These are phyloP conservation scores for Purpureocillium takamizusanense DNA, from an alignment of 2,329 filamentous ascomycete species.

Conservation along the genomic window DNA sequence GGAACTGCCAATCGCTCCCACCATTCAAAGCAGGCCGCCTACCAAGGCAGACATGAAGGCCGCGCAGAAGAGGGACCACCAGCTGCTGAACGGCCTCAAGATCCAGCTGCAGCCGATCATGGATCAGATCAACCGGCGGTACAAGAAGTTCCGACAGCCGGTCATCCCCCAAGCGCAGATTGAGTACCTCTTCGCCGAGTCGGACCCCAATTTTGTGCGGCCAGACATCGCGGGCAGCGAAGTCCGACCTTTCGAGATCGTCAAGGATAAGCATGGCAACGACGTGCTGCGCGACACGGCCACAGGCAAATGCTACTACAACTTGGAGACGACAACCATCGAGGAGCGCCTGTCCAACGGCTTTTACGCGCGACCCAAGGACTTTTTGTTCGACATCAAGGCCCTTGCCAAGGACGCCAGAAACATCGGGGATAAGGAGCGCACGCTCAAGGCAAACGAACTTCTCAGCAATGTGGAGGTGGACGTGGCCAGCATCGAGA, in stretches of 20 bases:
- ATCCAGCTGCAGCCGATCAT: conserved; percentile 87
- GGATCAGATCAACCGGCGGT: conserved; percentile 89
- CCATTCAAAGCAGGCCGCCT: conserved; percentile 55
- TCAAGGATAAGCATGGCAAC: conserved; percentile 69
- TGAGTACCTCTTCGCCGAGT: conserved; percentile 75
- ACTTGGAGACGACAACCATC: conserved; percentile 84
- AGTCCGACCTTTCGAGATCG: conserved; percentile 68
- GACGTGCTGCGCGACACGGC: conserved; percentile 66
- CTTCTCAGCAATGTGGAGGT: conserved; percentile 90
- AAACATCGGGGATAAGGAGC: conserved; percentile 71
- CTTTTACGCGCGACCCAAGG: conserved; percentile 83
- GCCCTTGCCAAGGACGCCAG: conserved; percentile 77
- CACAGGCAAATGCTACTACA: conserved; percentile 85
- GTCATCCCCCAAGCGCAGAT: conserved; percentile 68
- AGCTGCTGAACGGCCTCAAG: conserved; percentile 80
- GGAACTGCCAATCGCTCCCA: conserved; percentile 64
- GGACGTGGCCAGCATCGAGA: conserved; percentile 71
- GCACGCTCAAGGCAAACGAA: conserved; percentile 81
- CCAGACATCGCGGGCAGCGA: conserved; percentile 45
- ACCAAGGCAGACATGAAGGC: conserved; percentile 74
- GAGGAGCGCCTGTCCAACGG: conserved; percentile 96
- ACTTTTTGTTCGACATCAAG: conserved; percentile 84
- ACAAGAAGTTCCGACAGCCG: conserved; percentile 78
- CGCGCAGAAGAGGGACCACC: conserved; percentile 73
- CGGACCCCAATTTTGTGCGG: conserved; percentile 61